phyloP scores from a whole-genome alignment of 2,329 filamentous ascomycete genomes.

The Zelopaecilomyces penicillatus region DNA sequence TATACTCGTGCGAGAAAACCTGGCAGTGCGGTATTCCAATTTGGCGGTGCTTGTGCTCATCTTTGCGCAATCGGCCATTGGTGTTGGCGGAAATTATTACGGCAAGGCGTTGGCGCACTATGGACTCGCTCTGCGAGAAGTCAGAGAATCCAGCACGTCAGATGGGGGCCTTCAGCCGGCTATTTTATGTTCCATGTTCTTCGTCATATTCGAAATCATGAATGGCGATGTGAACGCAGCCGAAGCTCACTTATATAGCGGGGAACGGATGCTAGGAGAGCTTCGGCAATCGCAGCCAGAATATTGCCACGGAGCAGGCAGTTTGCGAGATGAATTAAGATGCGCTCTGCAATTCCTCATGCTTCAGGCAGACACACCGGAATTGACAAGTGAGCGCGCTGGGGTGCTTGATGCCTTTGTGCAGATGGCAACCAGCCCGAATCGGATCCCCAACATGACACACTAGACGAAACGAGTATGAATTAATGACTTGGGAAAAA shows the following conservation, averaged over 20 bases:
- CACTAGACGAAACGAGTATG: too few species aligned
- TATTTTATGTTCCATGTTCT: constrained; percentile 28
- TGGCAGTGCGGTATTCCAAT: constrained; percentile 27
- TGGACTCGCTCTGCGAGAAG: constrained; percentile 22
- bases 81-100: constrained; percentile 18
- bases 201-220: constrained; percentile 28
- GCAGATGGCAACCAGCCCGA: constrained; percentile 1
- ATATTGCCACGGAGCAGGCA: background rate
- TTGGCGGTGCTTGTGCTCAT: constrained; percentile 28
- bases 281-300: constrained; percentile 12
- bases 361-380: constrained; percentile 10
- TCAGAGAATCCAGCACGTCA: constrained; percentile 13
- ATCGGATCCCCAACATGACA: constrained; percentile 1
- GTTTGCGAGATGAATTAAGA: constrained; percentile 12
- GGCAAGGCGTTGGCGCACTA: constrained; percentile 24
- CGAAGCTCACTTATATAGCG: constrained; percentile 27
- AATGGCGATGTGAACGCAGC: constrained; percentile 28
- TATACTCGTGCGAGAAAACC: constrained; percentile 23
- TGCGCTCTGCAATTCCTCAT: constrained; percentile 14
- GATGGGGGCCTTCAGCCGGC: constrained; percentile 18
- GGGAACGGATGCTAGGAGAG: constrained; percentile 28
- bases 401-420: constrained; percentile 5
- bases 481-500: too few species aligned
- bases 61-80: constrained; percentile 13
- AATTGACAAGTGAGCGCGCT: constrained; percentile 2